These are phyloP conservation scores for Microbotryum saponariae DNA, from an alignment of 1,284 basidiomycete genomes.

Conservation along the genomic window DNA sequence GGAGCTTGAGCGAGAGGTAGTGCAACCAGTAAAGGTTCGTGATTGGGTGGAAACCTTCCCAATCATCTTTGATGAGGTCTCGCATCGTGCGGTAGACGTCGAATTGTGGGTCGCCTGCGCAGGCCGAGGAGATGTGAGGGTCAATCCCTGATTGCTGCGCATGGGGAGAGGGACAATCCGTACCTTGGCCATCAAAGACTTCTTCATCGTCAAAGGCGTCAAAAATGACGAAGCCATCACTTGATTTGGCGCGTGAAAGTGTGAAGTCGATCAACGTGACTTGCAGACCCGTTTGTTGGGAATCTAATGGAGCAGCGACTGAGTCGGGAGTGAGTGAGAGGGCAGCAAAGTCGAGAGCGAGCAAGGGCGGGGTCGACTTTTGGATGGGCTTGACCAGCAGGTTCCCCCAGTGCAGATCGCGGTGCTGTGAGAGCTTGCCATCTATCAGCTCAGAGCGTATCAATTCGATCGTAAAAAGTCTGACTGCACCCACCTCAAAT, in stretches of 20 bases:
- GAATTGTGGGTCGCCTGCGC: conserved; percentile 81
- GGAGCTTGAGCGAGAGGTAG: conserved; percentile 63
- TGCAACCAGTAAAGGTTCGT: conserved; percentile 89
- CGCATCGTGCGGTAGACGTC: conserved; percentile 88
- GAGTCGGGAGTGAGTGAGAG: conserved; percentile 13
- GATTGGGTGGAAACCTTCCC: conserved; percentile 65
- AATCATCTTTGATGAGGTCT: conserved; percentile 52
- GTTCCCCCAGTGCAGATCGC: conserved; percentile 97
- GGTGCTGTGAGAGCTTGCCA: conserved; percentile 56
- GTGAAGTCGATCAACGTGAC: conserved; percentile 91
- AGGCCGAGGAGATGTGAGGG: background rate
- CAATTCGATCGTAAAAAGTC: background rate
- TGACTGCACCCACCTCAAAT: conserved; percentile 68
- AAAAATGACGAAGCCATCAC: conserved; percentile 22
- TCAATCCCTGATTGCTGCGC: conserved; percentile 53
- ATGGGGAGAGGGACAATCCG: conserved; percentile 42
- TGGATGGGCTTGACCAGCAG: conserved; percentile 63
- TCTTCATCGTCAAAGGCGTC: conserved; percentile 40
- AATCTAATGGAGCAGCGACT: conserved; percentile 52
- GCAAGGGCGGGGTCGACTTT: conserved; percentile 25
- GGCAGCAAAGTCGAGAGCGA: background rate
- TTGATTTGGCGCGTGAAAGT: conserved; percentile 54
- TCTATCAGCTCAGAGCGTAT: background rate
- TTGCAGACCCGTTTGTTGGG: conserved; percentile 44
- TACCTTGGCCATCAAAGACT: conserved; percentile 39